Conservation (phyloP, 208 protist species). For the Trypanosoma scelopori region DNA sequence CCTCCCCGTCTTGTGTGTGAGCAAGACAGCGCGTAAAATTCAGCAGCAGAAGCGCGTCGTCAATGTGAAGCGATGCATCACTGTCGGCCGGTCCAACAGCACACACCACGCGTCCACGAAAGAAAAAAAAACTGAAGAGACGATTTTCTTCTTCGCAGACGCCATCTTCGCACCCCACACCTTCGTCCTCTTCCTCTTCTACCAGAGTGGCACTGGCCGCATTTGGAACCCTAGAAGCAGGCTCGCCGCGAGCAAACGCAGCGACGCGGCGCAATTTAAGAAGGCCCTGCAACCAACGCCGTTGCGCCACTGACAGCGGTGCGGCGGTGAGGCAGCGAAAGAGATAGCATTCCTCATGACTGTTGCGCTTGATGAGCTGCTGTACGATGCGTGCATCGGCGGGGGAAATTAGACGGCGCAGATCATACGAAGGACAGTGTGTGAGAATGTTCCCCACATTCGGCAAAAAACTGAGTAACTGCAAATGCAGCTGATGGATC, state of each 20-base stretch:
- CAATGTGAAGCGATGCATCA: slow-evolving; percentile 31
- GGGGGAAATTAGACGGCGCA: slow-evolving; percentile 49
- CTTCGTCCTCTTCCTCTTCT: neutral
- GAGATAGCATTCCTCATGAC: slow-evolving; percentile 40
- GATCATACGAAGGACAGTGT: slow-evolving; percentile 50
- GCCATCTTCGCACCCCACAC: neutral
- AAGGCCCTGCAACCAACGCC: slow-evolving; percentile 19
- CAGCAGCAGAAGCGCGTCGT: slow-evolving; percentile 62
- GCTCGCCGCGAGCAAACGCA: neutral
- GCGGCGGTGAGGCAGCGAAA: slow-evolving; percentile 48
- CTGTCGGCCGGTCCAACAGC: slow-evolving; percentile 22
- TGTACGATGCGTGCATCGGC: slow-evolving; percentile 51
- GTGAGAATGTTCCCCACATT: slow-evolving; percentile 52
- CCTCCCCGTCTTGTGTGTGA: slow-evolving; percentile 46
- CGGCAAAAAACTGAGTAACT: slow-evolving; percentile 56
- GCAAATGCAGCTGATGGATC: slow-evolving; percentile 50
- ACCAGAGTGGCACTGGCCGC: neutral
- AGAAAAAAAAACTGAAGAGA: slow-evolving; percentile 54
- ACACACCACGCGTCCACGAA: slow-evolving; percentile 36
- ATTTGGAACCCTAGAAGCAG: neutral
- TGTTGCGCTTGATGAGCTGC: slow-evolving; percentile 49
- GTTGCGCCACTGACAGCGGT: slow-evolving; percentile 24
- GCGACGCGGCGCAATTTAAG: slow-evolving; percentile 14
- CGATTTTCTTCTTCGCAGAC: slow-evolving; percentile 24
- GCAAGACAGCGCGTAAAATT: slow-evolving; percentile 54